These are phyloP conservation scores for Russula emetica DNA, from an alignment of 768 basidiomycete genomes.

Conservation along the genomic window DNA sequence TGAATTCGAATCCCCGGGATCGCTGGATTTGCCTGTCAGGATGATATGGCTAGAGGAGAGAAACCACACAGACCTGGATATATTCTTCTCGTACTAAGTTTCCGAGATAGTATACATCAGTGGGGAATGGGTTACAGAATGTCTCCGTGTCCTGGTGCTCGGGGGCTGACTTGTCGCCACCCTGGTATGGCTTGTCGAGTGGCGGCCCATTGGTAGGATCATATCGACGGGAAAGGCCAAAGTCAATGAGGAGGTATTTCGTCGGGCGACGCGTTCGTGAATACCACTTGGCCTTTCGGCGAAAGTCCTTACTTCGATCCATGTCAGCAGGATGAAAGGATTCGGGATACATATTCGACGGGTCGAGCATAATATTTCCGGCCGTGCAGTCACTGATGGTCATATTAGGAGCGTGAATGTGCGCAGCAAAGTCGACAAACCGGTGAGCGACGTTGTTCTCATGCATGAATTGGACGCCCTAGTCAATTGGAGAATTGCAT, in stretches of 20 bases:
- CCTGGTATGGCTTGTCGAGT: slow-evolving; percentile 23
- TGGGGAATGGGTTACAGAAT: slow-evolving; percentile 29
- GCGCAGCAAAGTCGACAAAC: background rate
- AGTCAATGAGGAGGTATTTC: slow-evolving; percentile 33
- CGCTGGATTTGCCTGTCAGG: background rate
- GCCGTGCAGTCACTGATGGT: slow-evolving; percentile 10
- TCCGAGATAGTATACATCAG: slow-evolving; percentile 31
- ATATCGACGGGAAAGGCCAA: slow-evolving; percentile 31
- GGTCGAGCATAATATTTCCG: slow-evolving; percentile 21
- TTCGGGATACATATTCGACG: slow-evolving; percentile 19
- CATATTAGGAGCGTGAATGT: background rate
- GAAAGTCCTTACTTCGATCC: slow-evolving; percentile 5
- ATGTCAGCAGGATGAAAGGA: slow-evolving; percentile 16
- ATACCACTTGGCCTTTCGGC: slow-evolving; percentile 12
- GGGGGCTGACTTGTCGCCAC: slow-evolving; percentile 31
- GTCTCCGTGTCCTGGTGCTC: slow-evolving; percentile 23
- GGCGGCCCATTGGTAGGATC: slow-evolving; percentile 6
- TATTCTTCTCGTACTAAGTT: slow-evolving; percentile 27
- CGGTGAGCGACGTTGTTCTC: slow-evolving; percentile 23
- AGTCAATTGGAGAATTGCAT: too few relatives aligned
- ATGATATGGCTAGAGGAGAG: background rate
- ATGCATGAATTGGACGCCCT: slow-evolving; percentile 24
- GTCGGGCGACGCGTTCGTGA: slow-evolving; percentile 31
- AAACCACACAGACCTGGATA: slow-evolving; percentile 8
- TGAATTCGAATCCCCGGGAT: slow-evolving; percentile 2